Evolutionary conservation across 805 yeast genomes (phyloP).

Genomic region (Hanseniaspora taiwanica): DNA sequence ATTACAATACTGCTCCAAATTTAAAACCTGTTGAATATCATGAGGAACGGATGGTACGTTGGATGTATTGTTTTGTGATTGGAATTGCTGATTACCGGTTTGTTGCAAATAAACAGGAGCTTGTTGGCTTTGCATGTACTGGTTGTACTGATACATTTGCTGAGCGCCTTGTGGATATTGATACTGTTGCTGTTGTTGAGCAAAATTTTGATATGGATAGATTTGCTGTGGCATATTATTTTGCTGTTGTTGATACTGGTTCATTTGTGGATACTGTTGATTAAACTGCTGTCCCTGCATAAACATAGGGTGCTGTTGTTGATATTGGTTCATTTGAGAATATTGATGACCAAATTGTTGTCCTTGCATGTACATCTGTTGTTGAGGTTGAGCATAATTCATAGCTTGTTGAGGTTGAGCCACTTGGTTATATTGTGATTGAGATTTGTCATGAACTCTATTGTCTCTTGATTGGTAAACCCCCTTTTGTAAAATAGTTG

Average conservation of each 20-base stretch:
- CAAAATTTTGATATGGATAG: conserved; percentile 1
- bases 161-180: conserved; percentile 10
- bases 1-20: background rate
- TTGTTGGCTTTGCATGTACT: background rate
- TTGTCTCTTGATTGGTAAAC: conserved; percentile 1
- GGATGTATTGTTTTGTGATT: too few relatives aligned
- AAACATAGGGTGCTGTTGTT: conserved; percentile 2
- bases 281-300: conserved; percentile 2
- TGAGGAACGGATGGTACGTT: background rate
- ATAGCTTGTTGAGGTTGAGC: background rate
- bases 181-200: conserved; percentile 7
- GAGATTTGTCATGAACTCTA: conserved; percentile 8
- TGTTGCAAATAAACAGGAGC: background rate
- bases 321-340: conserved; percentile 3
- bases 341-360: conserved; percentile 2
- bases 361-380: background rate
- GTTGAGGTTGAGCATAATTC: conserved; percentile 1
- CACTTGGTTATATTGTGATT: conserved; percentile 9
- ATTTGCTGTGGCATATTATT: conserved; percentile 10
- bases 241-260: conserved; percentile 9
- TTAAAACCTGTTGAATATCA: background rate
- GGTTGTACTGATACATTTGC: background rate
- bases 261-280: conserved; percentile 8
- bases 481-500: conserved; percentile 6
- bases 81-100: background rate